These are phyloP conservation scores for Penicillium verrucosum DNA, from an alignment of 2,329 filamentous ascomycete genomes.

Conservation along the genomic window DNA sequence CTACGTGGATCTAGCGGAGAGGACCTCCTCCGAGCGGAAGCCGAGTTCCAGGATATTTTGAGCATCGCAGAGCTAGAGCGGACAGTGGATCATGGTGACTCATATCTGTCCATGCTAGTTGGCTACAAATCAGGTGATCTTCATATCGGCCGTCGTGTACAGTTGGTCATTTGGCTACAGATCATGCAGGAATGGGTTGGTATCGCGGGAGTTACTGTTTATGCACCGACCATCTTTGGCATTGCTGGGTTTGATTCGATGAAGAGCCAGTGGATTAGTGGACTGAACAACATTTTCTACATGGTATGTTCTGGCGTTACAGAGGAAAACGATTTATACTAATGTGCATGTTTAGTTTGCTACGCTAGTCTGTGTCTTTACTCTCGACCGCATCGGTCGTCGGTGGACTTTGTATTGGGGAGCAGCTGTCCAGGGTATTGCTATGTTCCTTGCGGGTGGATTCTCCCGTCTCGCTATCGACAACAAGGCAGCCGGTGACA, in stretches of 20 bases:
- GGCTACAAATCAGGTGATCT: slow-evolving; percentile 63
- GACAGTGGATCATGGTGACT: slow-evolving; percentile 50
- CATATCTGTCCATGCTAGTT: slow-evolving; percentile 65
- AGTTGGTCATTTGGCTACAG: slow-evolving; percentile 69
- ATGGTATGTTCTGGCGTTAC: slow-evolving; percentile 41
- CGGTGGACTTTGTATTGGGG: slow-evolving; percentile 70
- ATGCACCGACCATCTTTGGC: slow-evolving; percentile 58
- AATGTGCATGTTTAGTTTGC: slow-evolving; percentile 48
- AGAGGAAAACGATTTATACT: neutral
- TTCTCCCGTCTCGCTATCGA: slow-evolving; percentile 56
- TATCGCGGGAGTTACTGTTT: slow-evolving; percentile 66
- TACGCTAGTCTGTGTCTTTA: slow-evolving; percentile 67
- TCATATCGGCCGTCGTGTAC: slow-evolving; percentile 64
- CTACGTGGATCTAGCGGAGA: slow-evolving; percentile 59
- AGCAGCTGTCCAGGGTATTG: slow-evolving; percentile 59
- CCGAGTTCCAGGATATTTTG: slow-evolving; percentile 67
- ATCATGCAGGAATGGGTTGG: slow-evolving; percentile 69
- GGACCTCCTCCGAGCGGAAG: slow-evolving; percentile 54
- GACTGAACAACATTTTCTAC: slow-evolving; percentile 55
- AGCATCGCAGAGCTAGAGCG: slow-evolving; percentile 62
- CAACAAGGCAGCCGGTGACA: slow-evolving; percentile 47
- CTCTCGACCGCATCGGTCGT: slow-evolving; percentile 65
- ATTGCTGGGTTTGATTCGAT: slow-evolving; percentile 62
- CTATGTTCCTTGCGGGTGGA: slow-evolving; percentile 65
- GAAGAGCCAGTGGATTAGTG: slow-evolving; percentile 63